Base-by-base conservation (phyloP, 2,329 filamentous ascomycete species). In the Cladosporium oxysporum region DNA sequence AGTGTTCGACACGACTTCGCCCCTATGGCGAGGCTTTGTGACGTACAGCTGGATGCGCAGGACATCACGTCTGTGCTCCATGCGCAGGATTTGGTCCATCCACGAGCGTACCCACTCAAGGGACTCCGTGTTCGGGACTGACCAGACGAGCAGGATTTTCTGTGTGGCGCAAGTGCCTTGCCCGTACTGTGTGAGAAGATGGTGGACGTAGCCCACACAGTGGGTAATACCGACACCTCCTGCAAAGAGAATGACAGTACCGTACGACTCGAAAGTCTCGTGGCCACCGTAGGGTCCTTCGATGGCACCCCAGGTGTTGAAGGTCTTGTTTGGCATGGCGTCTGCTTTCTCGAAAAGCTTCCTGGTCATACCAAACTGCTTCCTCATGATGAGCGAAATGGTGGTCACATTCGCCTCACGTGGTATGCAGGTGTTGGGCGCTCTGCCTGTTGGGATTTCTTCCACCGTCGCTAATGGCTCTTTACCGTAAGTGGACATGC, bases 151-250 rank as follows among this genome's bases (percentile, higher is more conserved):
- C 5, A 92, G 82, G 59, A 93, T 83, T 75, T 88, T 90, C 68
- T 89, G 87, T 1, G 89, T 87, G 0, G 90, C 89, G 6, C 90
- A 88, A 0, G 88, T 91, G 66, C 88, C 88, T 68, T 89, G 87
- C 67, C 84, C 83, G 76, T 86, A 91, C 47, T 90, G 90, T 6
- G 83, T 81, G 31, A 93, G 86, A 0, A 94, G 84, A 69, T 92
- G 87, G 66, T 89, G 87, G 47, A 93, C 85, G 75, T 91, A 90
- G 62, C 90, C 89, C 29, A 93, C 87, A 69, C 90, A 90, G 72
- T 94, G 91, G 0, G 91, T 92, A 72, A 94, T 91, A 69, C 91
- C 91, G 14, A 93, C 89, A 72, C 91, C 91, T 66, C 90, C 91
- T 0, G 91, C 91, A 74, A 94, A 91, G 47, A 94, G 84, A 76